Conservation (phyloP, 1,284 basidiomycete species). For the Pseudozyma sp. region DNA sequence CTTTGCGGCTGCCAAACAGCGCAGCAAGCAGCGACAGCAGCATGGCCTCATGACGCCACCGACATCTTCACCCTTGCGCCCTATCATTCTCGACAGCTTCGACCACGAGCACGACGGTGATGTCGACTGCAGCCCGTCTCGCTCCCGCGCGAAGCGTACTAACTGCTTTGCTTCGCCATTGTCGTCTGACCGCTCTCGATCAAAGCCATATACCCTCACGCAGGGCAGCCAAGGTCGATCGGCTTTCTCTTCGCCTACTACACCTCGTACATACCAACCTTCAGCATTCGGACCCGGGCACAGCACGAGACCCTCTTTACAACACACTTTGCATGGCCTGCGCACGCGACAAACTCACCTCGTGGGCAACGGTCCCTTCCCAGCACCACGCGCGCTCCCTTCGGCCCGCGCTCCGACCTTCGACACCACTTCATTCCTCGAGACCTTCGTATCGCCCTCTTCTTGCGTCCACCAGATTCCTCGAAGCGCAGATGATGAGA, state of each 20-base stretch:
- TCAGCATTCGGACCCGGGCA: constrained; percentile 14
- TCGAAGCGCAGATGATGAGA: constrained; percentile 18
- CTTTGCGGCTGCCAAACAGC: constrained; percentile 39
- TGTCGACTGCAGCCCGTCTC: constrained; percentile 14
- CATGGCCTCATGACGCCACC: constrained; percentile 50
- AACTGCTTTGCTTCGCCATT: neutral
- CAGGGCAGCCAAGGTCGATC: constrained; percentile 8
- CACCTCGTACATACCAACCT: neutral
- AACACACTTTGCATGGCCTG: constrained; percentile 10
- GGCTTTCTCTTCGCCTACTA: neutral
- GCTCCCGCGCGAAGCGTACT: neutral
- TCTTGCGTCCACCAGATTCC: constrained; percentile 21
- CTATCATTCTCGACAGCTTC: constrained; percentile 31
- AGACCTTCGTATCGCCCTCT: constrained; percentile 43
- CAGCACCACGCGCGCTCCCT: neutral
- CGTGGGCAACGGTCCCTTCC: constrained; percentile 4
- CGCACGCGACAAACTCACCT: constrained; percentile 16
- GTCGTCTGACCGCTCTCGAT: constrained; percentile 1
- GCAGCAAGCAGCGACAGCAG: constrained; percentile 30
- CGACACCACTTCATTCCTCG: constrained; percentile 35
- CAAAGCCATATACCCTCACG: neutral
- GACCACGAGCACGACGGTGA: constrained; percentile 6
- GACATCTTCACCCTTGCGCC: constrained; percentile 31
- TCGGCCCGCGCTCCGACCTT: constrained; percentile 8
- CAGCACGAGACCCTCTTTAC: neutral